A percentile compares a stretch with the other conserved stretches of the same genome.
Conservation (phyloP, 129 eudicot species). For the Tanacetum coccineum region DNA sequence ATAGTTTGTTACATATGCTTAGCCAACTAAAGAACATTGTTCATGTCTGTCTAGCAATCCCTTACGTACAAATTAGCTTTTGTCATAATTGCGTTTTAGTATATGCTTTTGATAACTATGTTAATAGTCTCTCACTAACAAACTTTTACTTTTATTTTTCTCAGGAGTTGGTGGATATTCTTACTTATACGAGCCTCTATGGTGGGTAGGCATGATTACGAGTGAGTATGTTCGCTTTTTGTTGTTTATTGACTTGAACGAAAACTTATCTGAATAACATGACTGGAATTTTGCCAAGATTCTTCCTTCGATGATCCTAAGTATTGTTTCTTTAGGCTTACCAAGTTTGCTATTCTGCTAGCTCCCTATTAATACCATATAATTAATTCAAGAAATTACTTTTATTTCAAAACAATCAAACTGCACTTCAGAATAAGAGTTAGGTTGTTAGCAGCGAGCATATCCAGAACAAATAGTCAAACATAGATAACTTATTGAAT, state of each 20-base stretch:
- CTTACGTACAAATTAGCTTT: constrained; percentile 3
- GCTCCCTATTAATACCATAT: too few relatives aligned
- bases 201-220: constrained; percentile 98
- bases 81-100: not conserved
- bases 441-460: too few relatives aligned
- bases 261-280: not conserved
- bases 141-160: constrained; percentile 7
- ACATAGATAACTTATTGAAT: too few relatives aligned
- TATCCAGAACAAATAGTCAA: too few relatives aligned
- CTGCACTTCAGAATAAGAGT: too few relatives aligned
- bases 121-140: constrained; percentile 9
- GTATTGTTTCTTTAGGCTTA: too few relatives aligned
- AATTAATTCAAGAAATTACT: too few relatives aligned
- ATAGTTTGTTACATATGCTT: not conserved
- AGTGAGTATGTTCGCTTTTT: constrained; percentile 55
- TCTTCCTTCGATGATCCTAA: too few relatives aligned
- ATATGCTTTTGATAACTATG: constrained; percentile 16
- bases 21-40: not conserved
- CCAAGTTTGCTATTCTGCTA: too few relatives aligned
- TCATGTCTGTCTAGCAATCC: constrained; percentile 17
- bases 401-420: too few relatives aligned
- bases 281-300: not conserved
- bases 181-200: constrained; percentile 89
- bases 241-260: not conserved
- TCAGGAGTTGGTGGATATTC: constrained; percentile 96